Base-by-base conservation (phyloP, 208 protist species). In the Crithidia mellificae region DNA sequence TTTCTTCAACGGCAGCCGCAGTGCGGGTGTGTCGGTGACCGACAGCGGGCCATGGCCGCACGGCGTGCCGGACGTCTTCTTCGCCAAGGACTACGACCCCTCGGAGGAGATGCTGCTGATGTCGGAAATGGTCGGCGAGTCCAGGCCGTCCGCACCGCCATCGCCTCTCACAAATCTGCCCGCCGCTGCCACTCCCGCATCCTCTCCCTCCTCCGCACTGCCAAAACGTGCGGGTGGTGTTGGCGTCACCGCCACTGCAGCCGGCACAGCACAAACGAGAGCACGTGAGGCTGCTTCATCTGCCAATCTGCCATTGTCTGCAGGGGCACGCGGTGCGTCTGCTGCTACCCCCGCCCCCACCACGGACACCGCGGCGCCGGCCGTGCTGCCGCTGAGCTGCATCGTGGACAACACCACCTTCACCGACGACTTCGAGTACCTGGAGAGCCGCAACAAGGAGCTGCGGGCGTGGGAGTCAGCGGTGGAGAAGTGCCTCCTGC, bases 401-500 rank as follows among this genome's bases (percentile, higher is more conserved):
- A 55, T 65, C 38, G 24, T 86, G 29, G 68, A 62, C 46, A 39
- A 34, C n/a, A 66, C 76, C 43, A 86, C 84, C 12, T 92, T 94
- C 54, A 63, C 44, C 20, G 70, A 78, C 14, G 89, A 94, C 71
- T 90, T 85, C 54, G 79, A 89, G 49, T 77, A 72, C n/a, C 64
- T 96, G 8, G 88, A 96, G 69, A 24, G 52, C 27, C 81, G 87
- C 27, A 79, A 76, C 57, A 85, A 80, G 57, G 68, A 89, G 57
- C 78, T 97, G 47, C 85, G 89, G 11, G 49, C 63, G 44, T 97
- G 80, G 79, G 82, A 94, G 61, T 56, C 58, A 19, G 80, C 51
- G 5, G 93, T 97, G 20, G 88, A 96, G 63, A 44, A 62, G 25
- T 94, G 85, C 46, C 63, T 97, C 55, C 65, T 95, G 44, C 63